These are phyloP conservation scores for Falciphora oryzae DNA, from an alignment of 2,329 filamentous ascomycete genomes.

Conservation along the genomic window DNA sequence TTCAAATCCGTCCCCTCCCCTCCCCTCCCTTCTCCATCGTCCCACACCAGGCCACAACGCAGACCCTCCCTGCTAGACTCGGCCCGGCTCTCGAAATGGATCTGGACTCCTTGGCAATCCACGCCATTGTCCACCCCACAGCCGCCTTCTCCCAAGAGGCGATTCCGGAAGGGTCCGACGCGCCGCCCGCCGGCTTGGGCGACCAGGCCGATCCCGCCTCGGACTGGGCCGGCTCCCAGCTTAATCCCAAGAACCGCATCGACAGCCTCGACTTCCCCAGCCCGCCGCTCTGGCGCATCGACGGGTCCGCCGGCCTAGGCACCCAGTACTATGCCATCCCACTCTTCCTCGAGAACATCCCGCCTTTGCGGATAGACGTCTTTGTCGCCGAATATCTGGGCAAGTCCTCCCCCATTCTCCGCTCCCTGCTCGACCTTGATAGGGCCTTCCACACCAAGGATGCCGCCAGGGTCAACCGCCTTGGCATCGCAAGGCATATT, in stretches of 20 bases:
- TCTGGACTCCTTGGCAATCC: conserved; percentile 44
- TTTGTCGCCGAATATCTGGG: conserved; percentile 47
- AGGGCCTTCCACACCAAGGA: conserved; percentile 52
- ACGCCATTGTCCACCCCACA: conserved; percentile 53
- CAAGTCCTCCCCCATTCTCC: conserved; percentile 32
- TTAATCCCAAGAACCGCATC: conserved; percentile 58
- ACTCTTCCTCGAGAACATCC: conserved; percentile 38
- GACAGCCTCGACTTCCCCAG: conserved; percentile 43
- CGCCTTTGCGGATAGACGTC: conserved; percentile 51
- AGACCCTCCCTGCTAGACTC: not conserved
- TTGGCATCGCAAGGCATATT: conserved; percentile 49
- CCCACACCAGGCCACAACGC: not conserved
- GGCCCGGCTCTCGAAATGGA: conserved; percentile 36
- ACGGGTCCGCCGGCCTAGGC: conserved; percentile 51
- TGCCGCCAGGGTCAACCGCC: conserved; percentile 36
- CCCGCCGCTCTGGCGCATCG: conserved; percentile 49
- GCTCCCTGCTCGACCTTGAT: conserved; percentile 42
- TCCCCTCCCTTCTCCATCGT: not conserved
- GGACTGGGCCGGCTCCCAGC: conserved; percentile 41
- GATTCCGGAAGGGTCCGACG: not conserved
- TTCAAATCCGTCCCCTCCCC: not conserved
- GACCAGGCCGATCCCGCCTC: not conserved
- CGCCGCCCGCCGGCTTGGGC: not conserved
- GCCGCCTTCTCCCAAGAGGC: conserved; percentile 37
- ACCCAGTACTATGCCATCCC: conserved; percentile 54